Evolutionary conservation across 140 eudicot genomes (phyloP).

Genomic region (Erigeron philadelphicus): DNA sequence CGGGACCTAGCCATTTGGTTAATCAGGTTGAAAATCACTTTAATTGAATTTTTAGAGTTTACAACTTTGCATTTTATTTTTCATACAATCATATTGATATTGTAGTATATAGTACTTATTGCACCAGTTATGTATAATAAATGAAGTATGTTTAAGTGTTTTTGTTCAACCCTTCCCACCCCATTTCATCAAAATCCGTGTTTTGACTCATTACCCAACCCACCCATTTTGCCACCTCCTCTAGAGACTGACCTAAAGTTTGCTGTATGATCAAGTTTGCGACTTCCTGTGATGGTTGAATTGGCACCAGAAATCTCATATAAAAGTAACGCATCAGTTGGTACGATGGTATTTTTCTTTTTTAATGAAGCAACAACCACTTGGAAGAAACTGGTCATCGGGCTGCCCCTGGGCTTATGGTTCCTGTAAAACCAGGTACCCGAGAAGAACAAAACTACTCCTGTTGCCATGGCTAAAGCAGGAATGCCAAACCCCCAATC

Average conservation of each 20-base stretch:
- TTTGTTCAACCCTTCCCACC: too few relatives aligned
- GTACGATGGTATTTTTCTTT: neutral
- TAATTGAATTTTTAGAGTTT: too few relatives aligned
- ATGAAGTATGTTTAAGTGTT: too few relatives aligned
- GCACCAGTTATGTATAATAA: too few relatives aligned
- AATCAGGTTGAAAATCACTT: too few relatives aligned
- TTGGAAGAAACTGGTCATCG: conserved; percentile 21
- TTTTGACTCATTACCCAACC: neutral
- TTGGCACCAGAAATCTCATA: conserved; percentile 27
- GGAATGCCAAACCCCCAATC: conserved; percentile 27
- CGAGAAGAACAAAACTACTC: conserved; percentile 19
- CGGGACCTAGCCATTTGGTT: too few relatives aligned
- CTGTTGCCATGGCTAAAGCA: conserved; percentile 19
- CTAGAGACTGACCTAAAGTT: neutral
- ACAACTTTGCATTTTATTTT: too few relatives aligned
- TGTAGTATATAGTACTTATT: too few relatives aligned
- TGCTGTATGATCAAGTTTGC: conserved; percentile 6
- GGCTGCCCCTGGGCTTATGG: conserved; percentile 28
- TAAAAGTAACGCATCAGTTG: conserved; percentile 23
- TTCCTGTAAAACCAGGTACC: conserved; percentile 21
- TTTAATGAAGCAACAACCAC: neutral
- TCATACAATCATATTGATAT: too few relatives aligned
- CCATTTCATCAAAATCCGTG: neutral
- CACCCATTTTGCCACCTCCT: too few relatives aligned
- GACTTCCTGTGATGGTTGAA: conserved; percentile 25